A percentile compares a stretch with the other conserved stretches of the same genome.
Evolutionary conservation across 495 filamentous ascomycete genomes (phyloP).

Genomic region (Eremomyces bilateralis): DNA sequence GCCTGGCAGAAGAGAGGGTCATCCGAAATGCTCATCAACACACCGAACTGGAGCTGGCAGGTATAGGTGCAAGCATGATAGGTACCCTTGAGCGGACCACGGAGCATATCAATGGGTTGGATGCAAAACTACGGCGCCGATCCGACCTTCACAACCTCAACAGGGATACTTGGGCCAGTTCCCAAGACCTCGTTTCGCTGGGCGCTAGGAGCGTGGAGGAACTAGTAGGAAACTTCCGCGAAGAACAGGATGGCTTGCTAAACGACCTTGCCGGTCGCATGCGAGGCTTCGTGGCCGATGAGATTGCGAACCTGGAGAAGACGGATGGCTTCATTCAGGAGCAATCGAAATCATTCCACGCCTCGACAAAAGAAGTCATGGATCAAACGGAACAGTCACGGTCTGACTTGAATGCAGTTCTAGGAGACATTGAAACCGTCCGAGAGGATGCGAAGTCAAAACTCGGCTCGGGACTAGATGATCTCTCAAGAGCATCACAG

Average conservation of each 20-base stretch:
- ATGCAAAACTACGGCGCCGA: constrained; percentile 63
- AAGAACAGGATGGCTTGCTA: constrained; percentile 48
- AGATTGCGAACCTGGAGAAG: constrained; percentile 41
- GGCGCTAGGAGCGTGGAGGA: constrained; percentile 56
- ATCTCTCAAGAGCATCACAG: constrained; percentile 65
- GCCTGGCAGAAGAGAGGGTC: constrained; percentile 55
- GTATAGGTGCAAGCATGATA: constrained; percentile 52
- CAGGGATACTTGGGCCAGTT: constrained; percentile 52
- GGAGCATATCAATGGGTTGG: constrained; percentile 54
- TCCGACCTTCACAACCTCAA: constrained; percentile 63
- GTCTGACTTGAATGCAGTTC: constrained; percentile 71
- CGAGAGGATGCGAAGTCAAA: constrained; percentile 69
- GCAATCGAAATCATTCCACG: constrained; percentile 39
- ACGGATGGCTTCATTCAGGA: constrained; percentile 46
- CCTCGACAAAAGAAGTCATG: constrained; percentile 41
- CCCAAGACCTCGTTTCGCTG: constrained; percentile 48
- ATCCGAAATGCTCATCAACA: constrained; percentile 66
- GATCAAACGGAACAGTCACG: constrained; percentile 47
- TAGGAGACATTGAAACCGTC: constrained; percentile 78
- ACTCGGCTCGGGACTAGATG: constrained; percentile 67
- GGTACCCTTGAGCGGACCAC: constrained; percentile 54
- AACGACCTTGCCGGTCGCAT: constrained; percentile 43
- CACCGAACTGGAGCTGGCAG: constrained; percentile 55
- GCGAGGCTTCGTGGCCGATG: constrained; percentile 45
- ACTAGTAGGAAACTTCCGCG: constrained; percentile 44